Conservation (phyloP, 371 early-diverging fungal genomes). For the Mucor indicus region DNA sequence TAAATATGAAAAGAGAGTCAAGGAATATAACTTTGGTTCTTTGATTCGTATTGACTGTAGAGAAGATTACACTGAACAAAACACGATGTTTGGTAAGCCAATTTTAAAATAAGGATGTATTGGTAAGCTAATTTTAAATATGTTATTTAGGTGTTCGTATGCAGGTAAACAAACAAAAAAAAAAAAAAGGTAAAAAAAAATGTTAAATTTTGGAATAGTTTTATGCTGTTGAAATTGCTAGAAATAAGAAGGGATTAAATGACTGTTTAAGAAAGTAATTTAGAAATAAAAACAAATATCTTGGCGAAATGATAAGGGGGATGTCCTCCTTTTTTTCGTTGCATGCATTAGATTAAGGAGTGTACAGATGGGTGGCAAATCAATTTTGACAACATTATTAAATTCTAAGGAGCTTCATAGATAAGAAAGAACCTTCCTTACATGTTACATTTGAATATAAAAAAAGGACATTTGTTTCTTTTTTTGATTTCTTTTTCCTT, state of each 20-base stretch:
- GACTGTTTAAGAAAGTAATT: conserved; percentile 11
- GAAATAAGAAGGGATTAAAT: conserved; percentile 83
- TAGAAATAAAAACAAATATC: neutral
- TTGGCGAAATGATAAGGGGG: neutral
- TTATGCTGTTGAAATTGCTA: conserved; percentile 86
- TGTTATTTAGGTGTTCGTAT: conserved; percentile 40
- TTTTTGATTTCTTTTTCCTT: conserved; percentile 1
- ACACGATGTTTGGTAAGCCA: conserved; percentile 80
- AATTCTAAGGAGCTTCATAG: neutral
- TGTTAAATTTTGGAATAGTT: conserved; percentile 53
- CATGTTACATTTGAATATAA: conserved; percentile 6
- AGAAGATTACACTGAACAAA: conserved; percentile 79
- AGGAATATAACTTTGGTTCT: conserved; percentile 90
- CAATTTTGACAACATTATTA: conserved; percentile 10
- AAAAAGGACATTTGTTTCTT: neutral
- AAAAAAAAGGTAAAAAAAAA: neutral
- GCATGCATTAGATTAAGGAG: neutral
- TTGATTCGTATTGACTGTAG: conserved; percentile 74
- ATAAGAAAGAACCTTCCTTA: conserved; percentile 12
- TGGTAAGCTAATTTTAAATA: conserved; percentile 1
- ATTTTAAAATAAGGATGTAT: neutral
- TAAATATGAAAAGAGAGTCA: conserved; percentile 81
- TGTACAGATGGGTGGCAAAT: conserved; percentile 6
- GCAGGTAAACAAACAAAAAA: conserved; percentile 31
- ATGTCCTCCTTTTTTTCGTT: neutral